These are phyloP conservation scores for Fistulifera solaris DNA, from an alignment of 108 stramenopile species.

Conservation along the genomic window DNA sequence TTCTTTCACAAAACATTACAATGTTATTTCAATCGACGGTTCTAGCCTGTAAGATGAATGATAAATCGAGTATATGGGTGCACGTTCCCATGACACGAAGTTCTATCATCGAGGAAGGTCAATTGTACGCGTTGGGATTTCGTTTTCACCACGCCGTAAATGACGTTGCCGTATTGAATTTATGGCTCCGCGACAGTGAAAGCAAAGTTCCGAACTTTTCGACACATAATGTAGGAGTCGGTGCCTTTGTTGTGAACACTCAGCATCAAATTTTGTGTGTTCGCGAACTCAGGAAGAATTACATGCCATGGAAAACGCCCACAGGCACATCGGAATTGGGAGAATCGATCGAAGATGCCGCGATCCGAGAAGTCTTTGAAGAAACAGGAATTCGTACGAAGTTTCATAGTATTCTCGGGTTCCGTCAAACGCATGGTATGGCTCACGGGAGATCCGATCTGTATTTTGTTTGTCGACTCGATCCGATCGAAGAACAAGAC, in stretches of 20 bases:
- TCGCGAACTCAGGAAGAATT: conserved; percentile 59
- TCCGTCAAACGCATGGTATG: conserved; percentile 74
- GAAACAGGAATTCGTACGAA: conserved; percentile 75
- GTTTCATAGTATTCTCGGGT: conserved; percentile 55
- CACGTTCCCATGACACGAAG: conserved; percentile 55
- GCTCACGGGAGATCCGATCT: conserved; percentile 66
- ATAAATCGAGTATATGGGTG: conserved; percentile 63
- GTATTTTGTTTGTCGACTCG: conserved; percentile 69
- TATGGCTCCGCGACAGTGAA: conserved; percentile 42
- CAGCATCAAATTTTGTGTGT: conserved; percentile 66
- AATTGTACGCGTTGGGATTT: conserved; percentile 27
- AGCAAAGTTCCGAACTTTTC: conserved; percentile 63
- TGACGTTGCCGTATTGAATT: conserved; percentile 32
- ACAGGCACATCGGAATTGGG: conserved; percentile 76
- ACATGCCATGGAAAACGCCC: conserved; percentile 80
- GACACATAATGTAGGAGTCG: conserved; percentile 65
- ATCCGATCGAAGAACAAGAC: conserved; percentile 42
- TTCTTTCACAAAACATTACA: conserved; percentile 26
- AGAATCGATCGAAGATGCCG: conserved; percentile 70
- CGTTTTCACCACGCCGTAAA: conserved; percentile 56
- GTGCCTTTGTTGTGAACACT: conserved; percentile 56
- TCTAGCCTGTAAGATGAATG: conserved; percentile 15
- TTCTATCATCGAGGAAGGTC: conserved; percentile 30
- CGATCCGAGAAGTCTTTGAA: conserved; percentile 74
- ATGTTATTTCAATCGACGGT: conserved; percentile 36